phyloP scores from a whole-genome alignment of 2,329 filamentous ascomycete genomes.

The Monosporascus sp. region DNA sequence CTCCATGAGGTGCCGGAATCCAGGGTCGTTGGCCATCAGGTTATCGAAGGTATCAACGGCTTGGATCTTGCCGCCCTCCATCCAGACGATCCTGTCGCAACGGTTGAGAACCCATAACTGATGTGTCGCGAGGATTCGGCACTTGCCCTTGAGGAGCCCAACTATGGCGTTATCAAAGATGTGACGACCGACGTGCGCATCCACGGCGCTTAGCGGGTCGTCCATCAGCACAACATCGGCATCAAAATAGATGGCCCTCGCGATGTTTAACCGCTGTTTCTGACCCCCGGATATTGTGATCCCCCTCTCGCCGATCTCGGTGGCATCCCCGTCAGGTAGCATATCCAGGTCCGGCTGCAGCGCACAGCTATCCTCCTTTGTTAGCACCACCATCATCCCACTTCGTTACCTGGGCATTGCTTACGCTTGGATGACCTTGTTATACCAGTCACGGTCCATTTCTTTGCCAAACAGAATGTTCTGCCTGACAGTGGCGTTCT shows the following conservation, averaged over 20 bases:
- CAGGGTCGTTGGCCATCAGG: conserved; percentile 71
- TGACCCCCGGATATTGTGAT: conserved; percentile 95
- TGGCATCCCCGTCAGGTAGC: conserved; percentile 82
- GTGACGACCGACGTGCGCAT: conserved; percentile 64
- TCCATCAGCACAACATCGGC: conserved; percentile 65
- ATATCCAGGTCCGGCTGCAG: conserved; percentile 83
- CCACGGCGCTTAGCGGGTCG: conserved; percentile 63
- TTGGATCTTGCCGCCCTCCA: conserved; percentile 79
- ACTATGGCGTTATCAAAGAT: conserved; percentile 94
- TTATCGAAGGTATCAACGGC: conserved; percentile 87
- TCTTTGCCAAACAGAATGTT: conserved; percentile 90
- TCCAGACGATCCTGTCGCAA: conserved; percentile 89
- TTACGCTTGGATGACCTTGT: conserved; percentile 72
- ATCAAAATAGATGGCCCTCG: conserved; percentile 69
- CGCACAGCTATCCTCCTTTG: conserved; percentile 56
- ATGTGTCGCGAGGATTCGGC: conserved; percentile 86
- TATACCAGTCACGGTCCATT: conserved; percentile 72
- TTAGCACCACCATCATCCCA: conserved; percentile 1
- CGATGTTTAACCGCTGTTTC: conserved; percentile 93
- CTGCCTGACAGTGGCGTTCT: conserved; percentile 79
- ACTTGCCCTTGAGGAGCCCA: conserved; percentile 82
- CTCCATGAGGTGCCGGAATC: conserved; percentile 80
- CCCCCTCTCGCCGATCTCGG: conserved; percentile 91
- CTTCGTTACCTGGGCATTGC: conserved; percentile 19
- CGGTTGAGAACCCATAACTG: conserved; percentile 88